phyloP scores from a whole-genome alignment of 192 early-diverging fungal species.

The Backusella liffmaniae region DNA sequence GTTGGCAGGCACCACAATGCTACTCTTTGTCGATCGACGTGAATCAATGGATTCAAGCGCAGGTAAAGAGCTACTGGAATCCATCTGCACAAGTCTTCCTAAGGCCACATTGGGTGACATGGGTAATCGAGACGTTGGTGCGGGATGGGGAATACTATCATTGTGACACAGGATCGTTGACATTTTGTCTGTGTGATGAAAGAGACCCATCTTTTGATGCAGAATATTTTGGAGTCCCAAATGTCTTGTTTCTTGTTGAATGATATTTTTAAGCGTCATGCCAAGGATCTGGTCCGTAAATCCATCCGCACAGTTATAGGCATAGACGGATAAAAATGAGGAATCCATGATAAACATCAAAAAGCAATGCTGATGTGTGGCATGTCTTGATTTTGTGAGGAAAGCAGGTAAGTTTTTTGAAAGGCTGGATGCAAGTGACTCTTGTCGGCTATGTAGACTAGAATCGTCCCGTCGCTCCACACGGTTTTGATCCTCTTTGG shows the following conservation, averaged over 20 bases:
- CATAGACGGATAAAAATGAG: conserved; percentile 40
- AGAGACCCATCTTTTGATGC: conserved; percentile 62
- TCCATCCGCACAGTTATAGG: conserved; percentile 51
- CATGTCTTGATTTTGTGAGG: conserved; percentile 22
- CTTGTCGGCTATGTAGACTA: conserved; percentile 41
- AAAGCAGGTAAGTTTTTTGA: conserved; percentile 10
- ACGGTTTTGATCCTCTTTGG: conserved; percentile 34
- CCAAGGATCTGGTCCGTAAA: conserved; percentile 49
- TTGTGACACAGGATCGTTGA: conserved; percentile 15
- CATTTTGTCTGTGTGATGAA: conserved; percentile 48
- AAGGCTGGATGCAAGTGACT: conserved; percentile 42
- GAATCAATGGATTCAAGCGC: neutral
- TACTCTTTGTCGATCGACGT: neutral
- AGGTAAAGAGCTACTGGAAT: neutral
- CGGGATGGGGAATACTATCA: neutral
- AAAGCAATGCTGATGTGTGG: conserved; percentile 39
- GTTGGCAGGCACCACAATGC: neutral
- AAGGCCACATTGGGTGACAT: conserved; percentile 18
- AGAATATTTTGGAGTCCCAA: conserved; percentile 49
- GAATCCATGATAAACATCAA: conserved; percentile 47
- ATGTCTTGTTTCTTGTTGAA: conserved; percentile 50
- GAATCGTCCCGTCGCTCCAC: conserved; percentile 16
- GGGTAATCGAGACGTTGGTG: neutral
- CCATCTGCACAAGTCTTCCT: conserved; percentile 17
- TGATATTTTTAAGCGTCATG: conserved; percentile 37